Evolutionary conservation across 73 alveolate genomes (phyloP).

Genomic region (Effrenium voratum): DNA sequence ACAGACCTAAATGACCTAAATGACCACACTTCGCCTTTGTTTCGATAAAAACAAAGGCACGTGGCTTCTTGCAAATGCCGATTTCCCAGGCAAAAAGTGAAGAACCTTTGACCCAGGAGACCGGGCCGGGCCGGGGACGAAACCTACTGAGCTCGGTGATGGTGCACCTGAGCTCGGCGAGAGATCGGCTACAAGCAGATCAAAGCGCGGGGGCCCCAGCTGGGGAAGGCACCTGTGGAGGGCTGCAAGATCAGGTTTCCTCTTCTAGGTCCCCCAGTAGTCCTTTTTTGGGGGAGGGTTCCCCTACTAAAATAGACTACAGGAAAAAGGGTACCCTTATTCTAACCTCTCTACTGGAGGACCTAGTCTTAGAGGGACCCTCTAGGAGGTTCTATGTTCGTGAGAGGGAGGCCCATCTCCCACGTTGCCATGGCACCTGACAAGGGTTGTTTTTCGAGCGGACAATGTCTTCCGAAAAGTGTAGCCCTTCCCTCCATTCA

Average conservation of each 20-base stretch:
- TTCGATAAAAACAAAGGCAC: too few species aligned
- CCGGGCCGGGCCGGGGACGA: too few species aligned
- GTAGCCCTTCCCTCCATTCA: background rate
- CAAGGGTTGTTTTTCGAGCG: too few species aligned
- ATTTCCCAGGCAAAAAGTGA: too few species aligned
- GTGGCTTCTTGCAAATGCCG: too few species aligned
- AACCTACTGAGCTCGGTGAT: slow-evolving; percentile 27
- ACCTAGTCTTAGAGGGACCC: background rate
- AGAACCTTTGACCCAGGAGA: too few species aligned
- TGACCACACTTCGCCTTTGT: too few species aligned
- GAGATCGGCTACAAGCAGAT: slow-evolving; percentile 3
- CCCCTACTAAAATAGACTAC: background rate
- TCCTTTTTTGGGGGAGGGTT: background rate
- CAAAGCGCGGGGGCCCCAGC: background rate
- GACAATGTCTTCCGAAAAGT: background rate
- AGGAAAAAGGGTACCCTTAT: background rate
- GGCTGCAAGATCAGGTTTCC: background rate
- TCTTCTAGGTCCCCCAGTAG: background rate
- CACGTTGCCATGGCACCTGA: background rate
- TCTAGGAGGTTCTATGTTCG: background rate
- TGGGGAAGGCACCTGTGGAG: background rate
- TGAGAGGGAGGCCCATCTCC: background rate
- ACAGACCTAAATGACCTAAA: too few species aligned
- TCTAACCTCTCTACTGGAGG: background rate
- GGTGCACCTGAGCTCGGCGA: slow-evolving; percentile 6